Evolutionary conservation across 2,329 filamentous ascomycete species (phyloP), one percentile per base, ranked within the genome.

Genomic region (Ceratocystis harringtonii): DNA sequence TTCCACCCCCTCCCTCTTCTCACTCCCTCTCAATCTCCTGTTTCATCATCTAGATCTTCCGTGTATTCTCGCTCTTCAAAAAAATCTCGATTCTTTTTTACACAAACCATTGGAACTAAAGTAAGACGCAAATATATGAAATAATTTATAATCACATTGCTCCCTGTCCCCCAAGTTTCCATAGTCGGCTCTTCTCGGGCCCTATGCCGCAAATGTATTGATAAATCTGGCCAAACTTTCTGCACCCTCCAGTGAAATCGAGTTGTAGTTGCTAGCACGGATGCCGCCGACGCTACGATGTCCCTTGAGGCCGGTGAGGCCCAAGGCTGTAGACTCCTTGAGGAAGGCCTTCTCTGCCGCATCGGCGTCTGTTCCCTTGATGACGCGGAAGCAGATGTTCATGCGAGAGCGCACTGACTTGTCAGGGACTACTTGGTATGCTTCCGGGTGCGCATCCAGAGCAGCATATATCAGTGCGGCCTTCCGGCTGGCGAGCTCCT

Each of bases 341-440:
- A 97, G 75, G 76, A 97, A 97, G 0, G 80, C 80, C 75, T 90
- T 89, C 75, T 97, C 92, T 25, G 85, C 81, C 12, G 82, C 85
- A 63, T 86, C 84, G 67, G 84, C 78, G 52, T 86, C 83, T 57
- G 80, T 82, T 61, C 78, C 74, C 73, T 78, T 79, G 69, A 70
- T 78, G 19, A 95, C 81, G 17, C 91, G 80, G 80, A 96, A 96
- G 80, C 91, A 96, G 67, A 97, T 89, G 76, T 97, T 97, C 88
- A 97, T 96, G 65, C 90, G 80, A 70, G 89, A 95, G 66, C 92
- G 87, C 2, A 82, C 87, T 25, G 78, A 78, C 76, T 88, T 88
- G 70, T 88, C 81, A 0, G 91, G 90, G 0, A 96, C 85, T 41
- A 96, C 74, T 67, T 78, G 80, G 77, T 95, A 97, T n/a, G 87